phyloP scores from a whole-genome alignment of 495 filamentous ascomycete genomes.

The Physcia stellaris region DNA sequence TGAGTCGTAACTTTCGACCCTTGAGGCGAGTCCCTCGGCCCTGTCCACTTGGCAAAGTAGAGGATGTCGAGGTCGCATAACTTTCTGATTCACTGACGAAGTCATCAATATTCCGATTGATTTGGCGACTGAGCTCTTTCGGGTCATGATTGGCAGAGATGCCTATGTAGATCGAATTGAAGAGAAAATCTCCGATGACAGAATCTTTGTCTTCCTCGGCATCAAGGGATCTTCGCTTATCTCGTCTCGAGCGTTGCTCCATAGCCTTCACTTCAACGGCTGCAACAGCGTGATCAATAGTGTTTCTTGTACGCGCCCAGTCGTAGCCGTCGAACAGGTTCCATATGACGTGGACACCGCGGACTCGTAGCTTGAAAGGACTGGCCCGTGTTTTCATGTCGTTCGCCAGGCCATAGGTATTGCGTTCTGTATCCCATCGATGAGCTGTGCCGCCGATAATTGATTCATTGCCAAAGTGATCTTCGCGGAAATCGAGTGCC shows the following conservation, averaged over 20 bases:
- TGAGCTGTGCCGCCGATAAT: conserved; percentile 54
- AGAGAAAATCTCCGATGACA: conserved; percentile 86
- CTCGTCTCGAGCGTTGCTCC: conserved; percentile 46
- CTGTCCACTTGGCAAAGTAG: conserved; percentile 41
- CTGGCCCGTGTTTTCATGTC: conserved; percentile 47
- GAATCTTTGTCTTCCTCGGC: conserved; percentile 62
- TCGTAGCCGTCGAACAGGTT: conserved; percentile 97
- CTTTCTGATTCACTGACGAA: conserved; percentile 78
- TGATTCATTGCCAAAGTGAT: conserved; percentile 59
- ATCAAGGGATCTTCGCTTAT: conserved; percentile 31
- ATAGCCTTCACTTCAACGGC: conserved; percentile 70
- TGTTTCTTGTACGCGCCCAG: conserved; percentile 77
- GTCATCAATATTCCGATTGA: conserved; percentile 82
- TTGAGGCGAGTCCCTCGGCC: conserved; percentile 31
- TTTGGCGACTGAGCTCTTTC: conserved; percentile 60
- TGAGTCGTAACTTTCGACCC: conserved; percentile 53
- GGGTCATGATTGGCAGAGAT: conserved; percentile 79
- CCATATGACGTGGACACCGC: conserved; percentile 91
- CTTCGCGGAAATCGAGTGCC: conserved; percentile 55
- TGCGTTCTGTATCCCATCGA: conserved; percentile 62
- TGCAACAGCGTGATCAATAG: conserved; percentile 72
- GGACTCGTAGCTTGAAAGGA: conserved; percentile 63
- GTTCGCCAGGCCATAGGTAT: conserved; percentile 54
- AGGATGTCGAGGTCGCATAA: conserved; percentile 55
- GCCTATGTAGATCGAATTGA: conserved; percentile 97